A percentile compares a stretch with the other conserved stretches of the same genome.
These are phyloP conservation scores for Ophiocordyceps australis DNA, from an alignment of 2,329 filamentous ascomycete species.

Conservation along the genomic window DNA sequence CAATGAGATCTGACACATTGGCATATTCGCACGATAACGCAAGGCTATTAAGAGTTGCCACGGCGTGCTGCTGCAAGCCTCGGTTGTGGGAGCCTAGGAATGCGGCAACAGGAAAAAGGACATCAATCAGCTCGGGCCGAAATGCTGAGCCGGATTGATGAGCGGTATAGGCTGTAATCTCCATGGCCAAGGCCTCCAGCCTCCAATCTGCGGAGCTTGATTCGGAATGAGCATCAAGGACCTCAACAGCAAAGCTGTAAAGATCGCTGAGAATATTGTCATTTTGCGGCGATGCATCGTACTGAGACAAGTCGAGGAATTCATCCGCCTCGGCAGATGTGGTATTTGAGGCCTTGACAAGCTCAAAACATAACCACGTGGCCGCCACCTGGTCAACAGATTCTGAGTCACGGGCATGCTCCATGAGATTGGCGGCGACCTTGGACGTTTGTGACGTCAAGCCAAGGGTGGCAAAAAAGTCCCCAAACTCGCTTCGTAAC, in stretches of 20 bases:
- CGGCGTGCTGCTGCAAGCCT: slow-evolving; percentile 60
- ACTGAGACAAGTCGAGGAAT: slow-evolving; percentile 38
- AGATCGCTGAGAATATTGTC: slow-evolving; percentile 47
- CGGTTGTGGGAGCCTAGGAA: slow-evolving; percentile 56
- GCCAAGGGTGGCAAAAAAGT: slow-evolving; percentile 37
- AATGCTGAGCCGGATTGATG: slow-evolving; percentile 49
- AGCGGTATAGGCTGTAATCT: slow-evolving; percentile 63
- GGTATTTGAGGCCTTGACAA: slow-evolving; percentile 40
- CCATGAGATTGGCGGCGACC: slow-evolving; percentile 48
- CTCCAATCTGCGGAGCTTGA: slow-evolving; percentile 44
- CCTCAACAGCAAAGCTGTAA: slow-evolving; percentile 47
- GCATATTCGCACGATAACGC: slow-evolving; percentile 56
- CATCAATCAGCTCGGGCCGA: slow-evolving; percentile 72
- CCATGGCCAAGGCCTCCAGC: slow-evolving; percentile 60
- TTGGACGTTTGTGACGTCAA: slow-evolving; percentile 38
- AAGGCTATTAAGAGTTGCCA: slow-evolving; percentile 68
- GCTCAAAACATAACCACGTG: slow-evolving; percentile 64
- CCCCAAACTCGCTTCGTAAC: slow-evolving; percentile 36
- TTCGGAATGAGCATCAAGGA: slow-evolving; percentile 37
- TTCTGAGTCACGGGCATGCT: slow-evolving; percentile 37
- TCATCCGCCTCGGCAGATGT: slow-evolving; percentile 40
- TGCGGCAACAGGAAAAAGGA: slow-evolving; percentile 83
- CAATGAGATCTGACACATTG: slow-evolving; percentile 59
- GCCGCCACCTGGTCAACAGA: slow-evolving; percentile 46
- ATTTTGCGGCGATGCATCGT: slow-evolving; percentile 23